Evolutionary conservation across 257 asterid genomes (phyloP).

Genomic region (Anisodus tanguticus): DNA sequence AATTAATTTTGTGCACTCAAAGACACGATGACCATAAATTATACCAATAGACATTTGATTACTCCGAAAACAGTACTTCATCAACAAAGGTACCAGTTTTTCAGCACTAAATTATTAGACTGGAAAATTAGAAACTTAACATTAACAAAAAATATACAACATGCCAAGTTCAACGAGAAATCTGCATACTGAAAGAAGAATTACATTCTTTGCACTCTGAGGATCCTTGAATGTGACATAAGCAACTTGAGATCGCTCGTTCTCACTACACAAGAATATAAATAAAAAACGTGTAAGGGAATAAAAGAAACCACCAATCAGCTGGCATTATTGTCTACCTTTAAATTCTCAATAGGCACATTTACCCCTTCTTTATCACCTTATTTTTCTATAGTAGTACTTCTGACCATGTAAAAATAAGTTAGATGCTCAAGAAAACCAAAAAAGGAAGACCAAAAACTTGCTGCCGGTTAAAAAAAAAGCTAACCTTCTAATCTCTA

Average conservation of each 20-base stretch:
- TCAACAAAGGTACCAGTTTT: neutral
- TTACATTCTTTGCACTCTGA: slow-evolving; percentile 67
- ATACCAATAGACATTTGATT: neutral
- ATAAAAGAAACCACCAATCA: neutral
- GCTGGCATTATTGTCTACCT: no score
- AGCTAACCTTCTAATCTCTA: slow-evolving; percentile 61
- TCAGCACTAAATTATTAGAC: neutral
- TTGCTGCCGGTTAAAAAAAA: neutral
- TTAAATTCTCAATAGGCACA: neutral
- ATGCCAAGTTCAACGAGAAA: slow-evolving; percentile 24
- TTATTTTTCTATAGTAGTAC: neutral
- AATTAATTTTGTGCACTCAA: neutral
- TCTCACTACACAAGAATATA: slow-evolving; percentile 45
- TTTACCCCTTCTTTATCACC: no score
- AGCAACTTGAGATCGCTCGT: slow-evolving; percentile 57
- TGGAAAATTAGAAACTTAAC: neutral
- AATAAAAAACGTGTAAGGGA: neutral
- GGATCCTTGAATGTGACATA: slow-evolving; percentile 67
- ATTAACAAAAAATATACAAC: neutral
- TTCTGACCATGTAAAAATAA: neutral
- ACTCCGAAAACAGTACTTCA: neutral
- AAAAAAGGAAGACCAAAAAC: no score
- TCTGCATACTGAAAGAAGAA: slow-evolving; percentile 60
- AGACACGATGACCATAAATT: neutral
- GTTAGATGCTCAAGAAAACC: neutral